Conservation (phyloP, 305 asterid genomes). For the Fraxinus velutina region DNA sequence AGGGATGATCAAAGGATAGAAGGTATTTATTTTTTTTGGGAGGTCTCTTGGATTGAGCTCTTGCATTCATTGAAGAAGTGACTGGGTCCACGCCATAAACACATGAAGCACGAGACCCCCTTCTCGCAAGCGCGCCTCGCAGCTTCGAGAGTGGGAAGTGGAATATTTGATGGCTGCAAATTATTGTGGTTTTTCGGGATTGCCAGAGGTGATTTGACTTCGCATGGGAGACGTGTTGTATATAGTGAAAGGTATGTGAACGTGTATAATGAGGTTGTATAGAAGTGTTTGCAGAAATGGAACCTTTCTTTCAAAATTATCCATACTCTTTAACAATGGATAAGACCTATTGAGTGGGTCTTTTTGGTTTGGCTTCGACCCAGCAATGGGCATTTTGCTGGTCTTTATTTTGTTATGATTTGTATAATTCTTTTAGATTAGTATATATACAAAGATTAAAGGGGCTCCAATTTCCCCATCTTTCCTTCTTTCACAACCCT, state of each 20-base stretch:
- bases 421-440: neutral
- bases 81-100: neutral
- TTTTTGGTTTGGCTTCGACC: neutral
- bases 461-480: neutral
- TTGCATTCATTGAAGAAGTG: neutral
- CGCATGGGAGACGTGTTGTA: conserved; percentile 29
- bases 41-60: conserved; percentile 10
- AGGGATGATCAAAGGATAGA: conserved; percentile 49
- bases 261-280: conserved; percentile 43
- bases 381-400: conserved; percentile 5
- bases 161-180: conserved; percentile 17
- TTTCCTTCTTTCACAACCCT: neutral
- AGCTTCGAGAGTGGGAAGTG: conserved; percentile 27
- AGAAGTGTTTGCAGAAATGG: conserved; percentile 13
- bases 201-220: conserved; percentile 10
- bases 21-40: conserved; percentile 10
- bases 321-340: neutral
- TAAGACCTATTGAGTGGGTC: neutral
- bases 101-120: neutral
- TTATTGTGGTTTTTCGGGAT: conserved; percentile 24
- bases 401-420: neutral
- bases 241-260: conserved; percentile 23
- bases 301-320: neutral
- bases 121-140: conserved; percentile 6
- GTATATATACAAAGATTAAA: neutral